Conservation (phyloP, 495 filamentous ascomycete genomes). For the Talaromyces borbonicus region DNA sequence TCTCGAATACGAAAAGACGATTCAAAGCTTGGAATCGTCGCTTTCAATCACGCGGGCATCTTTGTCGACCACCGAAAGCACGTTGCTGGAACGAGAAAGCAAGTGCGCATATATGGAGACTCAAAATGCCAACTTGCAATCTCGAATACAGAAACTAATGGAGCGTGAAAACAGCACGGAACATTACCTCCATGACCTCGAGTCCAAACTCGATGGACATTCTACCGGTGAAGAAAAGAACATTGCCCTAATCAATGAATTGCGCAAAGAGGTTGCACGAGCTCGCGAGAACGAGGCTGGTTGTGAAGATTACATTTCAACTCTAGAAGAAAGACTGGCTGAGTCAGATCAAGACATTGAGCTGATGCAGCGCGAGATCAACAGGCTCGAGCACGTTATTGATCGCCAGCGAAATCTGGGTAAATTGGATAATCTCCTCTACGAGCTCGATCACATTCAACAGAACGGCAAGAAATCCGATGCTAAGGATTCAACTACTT, state of each 20-base stretch:
- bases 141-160: slow-evolving; percentile 76
- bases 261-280: slow-evolving; percentile 86
- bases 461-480: slow-evolving; percentile 44
- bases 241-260: slow-evolving; percentile 67
- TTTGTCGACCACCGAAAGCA: slow-evolving; percentile 74
- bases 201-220: slow-evolving; percentile 78
- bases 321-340: slow-evolving; percentile 88
- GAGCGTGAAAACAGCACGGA: slow-evolving; percentile 87
- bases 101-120: slow-evolving; percentile 88
- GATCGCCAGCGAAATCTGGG: slow-evolving; percentile 92
- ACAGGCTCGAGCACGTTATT: slow-evolving; percentile 86
- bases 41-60: slow-evolving; percentile 82
- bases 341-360: slow-evolving; percentile 95
- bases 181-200: slow-evolving; percentile 82
- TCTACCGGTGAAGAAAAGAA: slow-evolving; percentile 91
- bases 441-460: slow-evolving; percentile 79
- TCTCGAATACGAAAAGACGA: slow-evolving; percentile 97
- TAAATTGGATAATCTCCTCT: slow-evolving; percentile 83
- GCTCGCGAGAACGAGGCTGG: slow-evolving; percentile 81
- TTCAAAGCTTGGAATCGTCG: slow-evolving; percentile 84
- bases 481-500: slow-evolving; percentile 12
- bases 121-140: slow-evolving; percentile 79
- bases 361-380: slow-evolving; percentile 91
- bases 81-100: slow-evolving; percentile 83
- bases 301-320: slow-evolving; percentile 94